Conservation (phyloP, 1,284 basidiomycete species). For the Trichosporon ovoides region DNA sequence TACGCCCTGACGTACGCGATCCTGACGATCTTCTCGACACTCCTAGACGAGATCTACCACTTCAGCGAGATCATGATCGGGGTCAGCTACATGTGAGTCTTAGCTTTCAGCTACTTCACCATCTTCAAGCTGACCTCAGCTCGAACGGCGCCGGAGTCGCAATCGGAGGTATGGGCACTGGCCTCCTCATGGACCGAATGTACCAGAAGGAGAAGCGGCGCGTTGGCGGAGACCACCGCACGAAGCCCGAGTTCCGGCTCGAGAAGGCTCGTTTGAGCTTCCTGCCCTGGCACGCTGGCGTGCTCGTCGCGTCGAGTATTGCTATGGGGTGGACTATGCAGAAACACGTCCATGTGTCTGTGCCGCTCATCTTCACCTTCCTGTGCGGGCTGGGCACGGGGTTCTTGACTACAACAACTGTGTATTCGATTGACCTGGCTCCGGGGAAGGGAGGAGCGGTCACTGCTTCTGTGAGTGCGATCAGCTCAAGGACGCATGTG, state of each 20-base stretch:
- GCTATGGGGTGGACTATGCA: constrained; percentile 36
- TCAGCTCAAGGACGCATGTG: neutral
- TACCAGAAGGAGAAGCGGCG: constrained; percentile 31
- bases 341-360: constrained; percentile 29
- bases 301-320: constrained; percentile 26
- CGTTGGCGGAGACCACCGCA: constrained; percentile 32
- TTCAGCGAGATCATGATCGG: constrained; percentile 36
- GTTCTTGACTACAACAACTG: constrained; percentile 26
- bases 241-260: constrained; percentile 28
- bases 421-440: constrained; percentile 34
- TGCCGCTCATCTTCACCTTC: constrained; percentile 35
- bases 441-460: constrained; percentile 35
- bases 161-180: constrained; percentile 28
- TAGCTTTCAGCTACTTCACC: neutral
- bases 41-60: constrained; percentile 31
- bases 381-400: constrained; percentile 29
- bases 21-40: constrained; percentile 37
- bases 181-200: constrained; percentile 33
- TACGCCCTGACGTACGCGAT: constrained; percentile 40
- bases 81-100: constrained; percentile 36
- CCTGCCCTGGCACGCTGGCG: constrained; percentile 26
- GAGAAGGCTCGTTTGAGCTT: constrained; percentile 31
- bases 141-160: constrained; percentile 37
- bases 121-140: constrained; percentile 18
- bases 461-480: constrained; percentile 28